phyloP scores from a whole-genome alignment of 1,284 basidiomycete species.

The Marasmius fiardii region DNA sequence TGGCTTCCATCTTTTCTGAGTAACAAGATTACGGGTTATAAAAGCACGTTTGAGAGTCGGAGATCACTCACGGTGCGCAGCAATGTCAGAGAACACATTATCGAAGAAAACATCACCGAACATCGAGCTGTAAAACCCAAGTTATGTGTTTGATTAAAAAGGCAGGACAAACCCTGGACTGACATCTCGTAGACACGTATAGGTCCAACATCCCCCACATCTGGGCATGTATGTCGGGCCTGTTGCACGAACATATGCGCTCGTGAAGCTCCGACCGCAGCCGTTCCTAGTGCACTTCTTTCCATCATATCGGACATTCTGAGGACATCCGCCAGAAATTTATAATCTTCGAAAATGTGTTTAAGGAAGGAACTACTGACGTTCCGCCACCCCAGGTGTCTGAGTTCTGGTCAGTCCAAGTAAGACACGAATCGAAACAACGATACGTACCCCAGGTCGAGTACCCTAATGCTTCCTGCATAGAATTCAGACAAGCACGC shows the following conservation, averaged over 20 bases:
- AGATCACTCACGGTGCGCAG: conserved; percentile 31
- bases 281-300: conserved; percentile 31
- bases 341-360: background rate
- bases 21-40: conserved; percentile 10
- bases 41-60: background rate
- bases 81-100: conserved; percentile 36
- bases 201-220: conserved; percentile 33
- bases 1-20: conserved; percentile 33
- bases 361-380: conserved; percentile 19
- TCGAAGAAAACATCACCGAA: conserved; percentile 40
- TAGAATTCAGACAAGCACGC: conserved; percentile 24
- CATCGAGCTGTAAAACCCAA: conserved; percentile 23
- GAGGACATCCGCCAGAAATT: conserved; percentile 1
- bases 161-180: conserved; percentile 7
- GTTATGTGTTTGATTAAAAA: background rate
- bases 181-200: conserved; percentile 37
- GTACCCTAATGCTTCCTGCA: conserved; percentile 33
- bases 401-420: conserved; percentile 13
- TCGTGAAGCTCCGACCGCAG: conserved; percentile 31
- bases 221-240: conserved; percentile 30
- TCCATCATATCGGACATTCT: conserved; percentile 38
- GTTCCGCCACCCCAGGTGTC: conserved; percentile 36
- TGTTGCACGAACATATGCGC: conserved; percentile 32
- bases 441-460: conserved; percentile 32
- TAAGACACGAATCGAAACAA: background rate